Conservation (phyloP, 805 yeast genomes). For the Zygosaccharomyces bisporus region DNA sequence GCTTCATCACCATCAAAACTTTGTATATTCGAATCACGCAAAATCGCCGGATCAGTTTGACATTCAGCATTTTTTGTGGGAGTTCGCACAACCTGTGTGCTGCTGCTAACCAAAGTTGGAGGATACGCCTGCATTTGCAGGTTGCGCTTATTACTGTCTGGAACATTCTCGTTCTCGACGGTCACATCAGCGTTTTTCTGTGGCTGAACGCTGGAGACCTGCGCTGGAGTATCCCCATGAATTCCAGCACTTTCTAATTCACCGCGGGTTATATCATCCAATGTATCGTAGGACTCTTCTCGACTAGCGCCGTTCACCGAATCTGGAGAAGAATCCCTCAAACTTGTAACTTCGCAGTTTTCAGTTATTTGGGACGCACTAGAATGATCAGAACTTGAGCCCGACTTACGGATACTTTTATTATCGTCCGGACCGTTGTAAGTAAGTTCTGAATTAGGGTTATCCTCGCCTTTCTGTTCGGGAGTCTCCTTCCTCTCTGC, state of each 20-base stretch:
- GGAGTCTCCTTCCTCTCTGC: not conserved
- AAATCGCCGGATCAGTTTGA: constrained; percentile 22
- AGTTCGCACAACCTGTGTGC: constrained; percentile 10
- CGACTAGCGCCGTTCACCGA: constrained; percentile 2
- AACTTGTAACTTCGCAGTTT: constrained; percentile 1
- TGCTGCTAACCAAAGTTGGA: constrained; percentile 3
- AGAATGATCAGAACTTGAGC: not conserved
- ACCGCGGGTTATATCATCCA: constrained; percentile 21
- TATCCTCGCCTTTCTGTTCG: too few relatives aligned
- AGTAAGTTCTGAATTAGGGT: too few relatives aligned
- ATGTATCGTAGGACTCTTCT: constrained; percentile 24
- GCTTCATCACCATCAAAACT: constrained; percentile 37
- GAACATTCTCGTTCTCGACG: not conserved
- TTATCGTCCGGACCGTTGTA: not conserved
- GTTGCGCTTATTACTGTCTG: not conserved
- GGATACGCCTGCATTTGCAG: constrained; percentile 2
- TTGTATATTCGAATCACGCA: constrained; percentile 17
- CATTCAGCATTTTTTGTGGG: constrained; percentile 9
- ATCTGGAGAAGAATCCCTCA: not conserved
- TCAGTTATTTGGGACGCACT: constrained; percentile 6
- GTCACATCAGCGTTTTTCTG: not conserved
- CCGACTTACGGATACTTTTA: constrained; percentile 11
- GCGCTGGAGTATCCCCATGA: not conserved
- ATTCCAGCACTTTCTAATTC: constrained; percentile 18
- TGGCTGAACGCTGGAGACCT: not conserved